Percentiles rank a stretch among this genome's conserved stretches.
These are phyloP conservation scores for Epichloe gansuensis DNA, from an alignment of 2,329 filamentous ascomycete genomes.

Conservation along the genomic window DNA sequence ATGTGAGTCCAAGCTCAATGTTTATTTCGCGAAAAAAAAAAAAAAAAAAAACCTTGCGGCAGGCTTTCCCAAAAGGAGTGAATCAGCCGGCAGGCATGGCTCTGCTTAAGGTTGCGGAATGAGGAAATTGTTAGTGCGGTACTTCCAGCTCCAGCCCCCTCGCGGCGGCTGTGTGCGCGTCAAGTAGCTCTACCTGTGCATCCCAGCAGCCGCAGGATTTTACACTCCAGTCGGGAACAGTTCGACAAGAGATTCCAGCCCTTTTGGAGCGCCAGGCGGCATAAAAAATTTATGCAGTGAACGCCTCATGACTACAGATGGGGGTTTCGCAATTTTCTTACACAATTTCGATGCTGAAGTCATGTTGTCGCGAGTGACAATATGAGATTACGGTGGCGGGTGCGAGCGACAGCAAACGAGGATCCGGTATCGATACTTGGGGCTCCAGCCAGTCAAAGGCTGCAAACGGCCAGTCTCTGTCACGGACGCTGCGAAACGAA, in stretches of 20 bases:
- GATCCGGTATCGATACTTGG: constrained; percentile 12
- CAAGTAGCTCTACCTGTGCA: constrained; percentile 18
- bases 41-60: too few relatives aligned
- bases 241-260: not conserved
- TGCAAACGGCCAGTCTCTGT: constrained; percentile 19
- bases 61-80: not conserved
- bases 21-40: not conserved
- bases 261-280: not conserved
- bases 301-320: too few relatives aligned
- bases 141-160: constrained; percentile 16
- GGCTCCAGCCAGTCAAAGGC: constrained; percentile 18
- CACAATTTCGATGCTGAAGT: not conserved
- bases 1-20: constrained; percentile 1
- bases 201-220: constrained; percentile 19
- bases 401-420: not conserved
- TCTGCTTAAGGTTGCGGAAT: constrained; percentile 6
- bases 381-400: not conserved
- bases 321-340: not conserved
- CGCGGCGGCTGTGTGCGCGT: constrained; percentile 14
- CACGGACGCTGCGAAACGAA: constrained; percentile 12
- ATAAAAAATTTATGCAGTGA: not conserved
- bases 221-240: constrained; percentile 5
- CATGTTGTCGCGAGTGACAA: not conserved
- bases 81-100: not conserved
- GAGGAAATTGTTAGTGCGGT: constrained; percentile 26